phyloP scores from a whole-genome alignment of 495 filamentous ascomycete genomes.

The Penicillium silybi region DNA sequence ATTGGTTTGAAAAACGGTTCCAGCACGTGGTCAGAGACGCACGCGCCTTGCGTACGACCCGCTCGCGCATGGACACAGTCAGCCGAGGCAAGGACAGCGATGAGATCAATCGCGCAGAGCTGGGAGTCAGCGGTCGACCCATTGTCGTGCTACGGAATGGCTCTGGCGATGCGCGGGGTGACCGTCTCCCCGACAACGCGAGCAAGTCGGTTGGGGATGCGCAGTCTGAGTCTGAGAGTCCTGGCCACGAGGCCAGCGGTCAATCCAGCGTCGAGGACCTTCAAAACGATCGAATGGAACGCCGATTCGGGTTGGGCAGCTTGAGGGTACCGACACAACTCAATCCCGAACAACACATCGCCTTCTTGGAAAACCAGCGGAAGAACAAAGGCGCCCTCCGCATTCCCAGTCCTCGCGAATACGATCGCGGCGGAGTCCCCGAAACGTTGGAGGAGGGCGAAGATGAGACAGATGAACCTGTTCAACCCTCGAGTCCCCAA shows the following conservation, averaged over 20 bases:
- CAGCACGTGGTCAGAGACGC: conserved; percentile 67
- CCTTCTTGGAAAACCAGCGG: conserved; percentile 81
- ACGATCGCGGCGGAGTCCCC: conserved; percentile 72
- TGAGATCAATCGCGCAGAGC: conserved; percentile 51
- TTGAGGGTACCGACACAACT: conserved; percentile 49
- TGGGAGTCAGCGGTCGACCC: conserved; percentile 63
- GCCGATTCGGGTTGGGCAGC: conserved; percentile 24
- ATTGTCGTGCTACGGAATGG: conserved; percentile 70
- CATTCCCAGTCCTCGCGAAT: conserved; percentile 84
- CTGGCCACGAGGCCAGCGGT: conserved; percentile 18
- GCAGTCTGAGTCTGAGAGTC: conserved; percentile 16
- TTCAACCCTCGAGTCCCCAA: conserved; percentile 11
- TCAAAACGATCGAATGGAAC: conserved; percentile 6
- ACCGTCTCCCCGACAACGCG: conserved; percentile 14
- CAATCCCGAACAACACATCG: conserved; percentile 73
- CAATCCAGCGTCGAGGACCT: conserved; percentile 18
- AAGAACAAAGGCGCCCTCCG: conserved; percentile 69
- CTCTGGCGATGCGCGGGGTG: conserved; percentile 27
- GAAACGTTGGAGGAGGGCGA: conserved; percentile 54
- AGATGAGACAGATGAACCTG: conserved; percentile 23
- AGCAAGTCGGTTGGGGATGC: conserved; percentile 17
- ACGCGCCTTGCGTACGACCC: conserved; percentile 48
- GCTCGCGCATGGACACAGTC: conserved; percentile 54
- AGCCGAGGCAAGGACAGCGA: conserved; percentile 45
- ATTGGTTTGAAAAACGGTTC: conserved; percentile 97